Evolutionary conservation across 208 protist species (phyloP), one percentile per base, ranked within the genome.

Genomic region (Leishmania aethiopica): DNA sequence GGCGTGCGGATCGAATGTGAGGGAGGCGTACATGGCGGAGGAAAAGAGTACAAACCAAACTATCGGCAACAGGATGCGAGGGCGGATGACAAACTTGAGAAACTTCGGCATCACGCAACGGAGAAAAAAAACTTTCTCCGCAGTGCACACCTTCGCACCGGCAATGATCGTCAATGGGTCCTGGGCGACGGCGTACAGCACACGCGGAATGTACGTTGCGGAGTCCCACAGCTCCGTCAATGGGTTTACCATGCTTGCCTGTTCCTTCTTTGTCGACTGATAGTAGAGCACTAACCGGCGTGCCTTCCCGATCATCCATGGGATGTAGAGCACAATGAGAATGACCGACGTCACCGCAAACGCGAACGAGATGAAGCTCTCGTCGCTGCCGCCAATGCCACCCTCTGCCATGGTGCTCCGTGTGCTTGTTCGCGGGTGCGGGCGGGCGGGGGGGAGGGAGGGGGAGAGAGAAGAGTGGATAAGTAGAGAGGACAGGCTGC

Each of bases 1-100:
- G 51, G 90, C 89, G 88, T 98, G 91, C 8, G 94, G 90, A 79
- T 98, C 93, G 84, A 98, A 98, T 15, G 95, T 96, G 3, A 98
- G 88, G 40, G 91, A 92, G 51, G 88, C 86, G 83, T 98, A 98
- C 93, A 98, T 96, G 62, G 92, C 91, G 2, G 95, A 98, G 70
- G 93, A 95, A 76, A 98, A 91, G 51, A 98, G 89, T 71, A 96
- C 79, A 53, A 94, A 80, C 95, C 95, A 98, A 40, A 96, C 70
- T 73, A 90, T 89, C 11, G 92, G 87, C 79, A 98, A 78, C 15
- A 98, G 78, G 81, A 98, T 96, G 57, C 90, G 91, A 1, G 95
- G 95, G 7, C 95, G 93, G 42, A 95, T 87, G 51, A 94, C 91
- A 80, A 96, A 98, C 71, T 91, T 92, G n/a, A 96, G 84, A 81